phyloP scores from a whole-genome alignment of 2,329 filamentous ascomycete species.

The Talaromyces rugulosus region DNA sequence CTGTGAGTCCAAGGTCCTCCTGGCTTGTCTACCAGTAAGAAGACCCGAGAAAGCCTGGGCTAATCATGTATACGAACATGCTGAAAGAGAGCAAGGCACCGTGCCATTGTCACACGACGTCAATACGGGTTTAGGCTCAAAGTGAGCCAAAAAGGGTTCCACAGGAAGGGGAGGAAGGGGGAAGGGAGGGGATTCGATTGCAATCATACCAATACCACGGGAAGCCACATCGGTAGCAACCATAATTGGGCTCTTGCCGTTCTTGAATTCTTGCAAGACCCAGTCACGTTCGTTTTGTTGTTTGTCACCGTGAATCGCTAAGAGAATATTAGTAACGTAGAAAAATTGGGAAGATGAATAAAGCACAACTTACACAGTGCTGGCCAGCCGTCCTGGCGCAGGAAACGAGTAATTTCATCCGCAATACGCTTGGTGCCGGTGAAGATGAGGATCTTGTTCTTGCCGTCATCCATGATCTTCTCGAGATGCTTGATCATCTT shows the following conservation, averaged over 20 bases:
- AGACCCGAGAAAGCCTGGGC: slow-evolving; percentile 79
- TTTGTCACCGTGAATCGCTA: slow-evolving; percentile 98
- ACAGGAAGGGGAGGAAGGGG: slow-evolving; percentile 25
- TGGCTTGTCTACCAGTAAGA: slow-evolving; percentile 68
- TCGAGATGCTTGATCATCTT: slow-evolving; percentile 96
- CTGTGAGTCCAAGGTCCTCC: slow-evolving; percentile 83
- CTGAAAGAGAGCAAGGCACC: slow-evolving; percentile 86
- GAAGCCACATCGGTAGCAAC: slow-evolving; percentile 99
- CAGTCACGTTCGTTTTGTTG: slow-evolving; percentile 99
- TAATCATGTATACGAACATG: slow-evolving; percentile 84
- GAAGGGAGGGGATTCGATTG: slow-evolving; percentile 36
- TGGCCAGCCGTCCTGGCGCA: slow-evolving; percentile 96
- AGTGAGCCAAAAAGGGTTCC: slow-evolving; percentile 3
- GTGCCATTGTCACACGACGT: slow-evolving; percentile 58
- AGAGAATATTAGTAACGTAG: slow-evolving; percentile 23
- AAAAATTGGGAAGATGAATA: background rate
- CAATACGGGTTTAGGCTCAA: slow-evolving; percentile 40
- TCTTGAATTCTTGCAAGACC: slow-evolving; percentile 99
- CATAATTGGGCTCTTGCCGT: slow-evolving; percentile 99
- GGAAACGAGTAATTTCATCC: slow-evolving; percentile 95
- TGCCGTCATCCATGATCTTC: slow-evolving; percentile 94
- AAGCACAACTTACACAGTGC: slow-evolving; percentile 70
- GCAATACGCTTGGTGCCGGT: slow-evolving; percentile 83
- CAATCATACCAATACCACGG: slow-evolving; percentile 99
- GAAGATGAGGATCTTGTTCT: slow-evolving; percentile 94